Evolutionary conservation across 768 basidiomycete genomes (phyloP), one percentile per base, ranked within the genome.

Genomic region (Phanerochaete carnosa): DNA sequence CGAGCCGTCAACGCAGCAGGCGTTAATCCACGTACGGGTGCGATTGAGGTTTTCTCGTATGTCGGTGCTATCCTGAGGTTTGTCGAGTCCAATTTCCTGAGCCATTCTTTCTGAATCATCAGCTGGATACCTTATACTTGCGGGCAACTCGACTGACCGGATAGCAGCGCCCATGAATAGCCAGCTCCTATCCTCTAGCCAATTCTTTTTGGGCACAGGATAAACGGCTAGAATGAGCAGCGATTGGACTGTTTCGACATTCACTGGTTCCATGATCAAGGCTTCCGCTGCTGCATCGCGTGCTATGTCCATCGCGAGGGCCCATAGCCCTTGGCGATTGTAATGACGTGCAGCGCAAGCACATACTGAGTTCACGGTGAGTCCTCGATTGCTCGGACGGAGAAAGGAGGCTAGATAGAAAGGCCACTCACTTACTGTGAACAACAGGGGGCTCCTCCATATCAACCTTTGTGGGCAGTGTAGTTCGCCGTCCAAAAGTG

Each of bases 201-300:
- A 88, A 61, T 77, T 80, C 64, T 81, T 83, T 66, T 81, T 79
- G 0, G 84, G 83, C 13, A 79, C 71, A 19, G 83, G 81, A 68
- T 86, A 86, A 15, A 83, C 79, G 22, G 82, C 79, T 69, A 87
- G 74, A 25, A 90, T 66, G 9, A 89, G 72, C 65, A 86, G 89
- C 28, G 88, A 88, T 67, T 91, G 89, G 57, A 85, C 86, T 26
- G 86, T 80, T 65, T 91, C 89, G 16, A 90, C 79, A 61, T 79
- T 82, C 67, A 79, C 79, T 37, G 75, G 72, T 7, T 81, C 82
- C 55, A 81, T 79, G 3, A 82, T 75, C 25, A 87, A 72, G 3
- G 81, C 77, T 57, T 77, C 74, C 28, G 79, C 80, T 11, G 84
- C 84, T 29, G 78, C 77, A 64, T 83, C 80, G 58, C 78, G 72